Evolutionary conservation across 805 yeast genomes (phyloP), one percentile per base, ranked within the genome.

Genomic region (Spathaspora arborariae): DNA sequence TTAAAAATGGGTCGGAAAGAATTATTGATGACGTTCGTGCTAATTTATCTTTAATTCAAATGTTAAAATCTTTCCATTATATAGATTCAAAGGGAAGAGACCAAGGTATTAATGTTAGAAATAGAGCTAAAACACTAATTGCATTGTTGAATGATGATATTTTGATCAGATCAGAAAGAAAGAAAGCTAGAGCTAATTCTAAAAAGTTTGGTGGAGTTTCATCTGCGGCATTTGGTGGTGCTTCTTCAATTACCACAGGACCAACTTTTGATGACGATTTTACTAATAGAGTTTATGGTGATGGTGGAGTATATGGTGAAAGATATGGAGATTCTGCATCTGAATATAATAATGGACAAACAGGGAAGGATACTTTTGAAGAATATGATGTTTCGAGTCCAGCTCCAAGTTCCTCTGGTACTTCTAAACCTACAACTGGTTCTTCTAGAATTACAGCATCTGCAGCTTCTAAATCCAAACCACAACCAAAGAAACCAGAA

Each of bases 51-150:
- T 76, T 90, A 46, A 82, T 94, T 48, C 84, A 85, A 46, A 85
- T 92, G 96, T 78, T 94, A 57, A 88, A 88, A 59, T 81, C 89
- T 10, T 94, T 94, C 81, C 97, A 91, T 65, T 94, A 89, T 70
- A 85, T 88, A 41, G 98, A 94, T 65, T 80, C 90, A 16, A 87
- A 88, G 63, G 97, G 97, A 26, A 81, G 90, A 54, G 99, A 94
- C 66, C 97, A 91, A 68, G 99, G 99, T 45, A 82, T 90, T 55
- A 91, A 92, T 62, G 96, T 94, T 47, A 81, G 99, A 60, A 91
- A 88, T 68, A 81, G 96, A 56, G 85, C 97, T 24, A 87, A 89
- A 64, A 84, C 82, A 52, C 74, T 94, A 51, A 72, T 82, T 20
- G 75, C 74, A 13, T 73, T 94, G 54, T 74, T 94, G 54, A 81